Evolutionary conservation across 176 grass and related monocot species (phyloP), one percentile per base, ranked within the genome.

Genomic region (Phoenix roebelenii): DNA sequence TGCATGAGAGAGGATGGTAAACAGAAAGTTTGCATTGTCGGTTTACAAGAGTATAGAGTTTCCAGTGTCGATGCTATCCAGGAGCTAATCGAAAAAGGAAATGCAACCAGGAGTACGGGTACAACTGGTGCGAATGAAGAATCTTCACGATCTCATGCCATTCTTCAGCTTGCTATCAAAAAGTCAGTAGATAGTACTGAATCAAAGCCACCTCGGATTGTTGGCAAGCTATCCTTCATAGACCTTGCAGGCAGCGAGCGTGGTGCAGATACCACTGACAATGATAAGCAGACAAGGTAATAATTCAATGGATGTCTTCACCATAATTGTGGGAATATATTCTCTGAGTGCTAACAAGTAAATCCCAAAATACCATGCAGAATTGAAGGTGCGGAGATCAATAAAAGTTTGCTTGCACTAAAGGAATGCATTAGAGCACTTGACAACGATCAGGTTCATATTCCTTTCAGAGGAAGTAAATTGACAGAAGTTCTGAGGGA

Each of bases 151-250:
- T 98, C 94, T 64, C 94, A 98, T 83, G 94, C 94, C 29, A 98
- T 98, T 79, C 94, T 98, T 74, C 94, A 98, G 67, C 94, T 98
- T 89, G 94, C 82, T 56, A 98, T 98, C 71, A 98, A 98, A 73
- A 85, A 52, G 58, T 67, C 77, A 63, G 70, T 85, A 59, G 88
- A 98, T 71, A 84, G 76, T 20, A 98, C 65, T 60, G 79, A 85
- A 60, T 83, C 76, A 10, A 98, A 89, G 62, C 87, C 87, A 48
- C 72, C 71, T 56, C 77, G 82, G 73, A 73, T 81, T 23, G 78
- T 79, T 48, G 94, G 94, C 51, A 98, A 98, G 48, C 63, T 98
- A 56, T 93, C 87, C 5, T 98, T 98, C 62, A 93, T 98, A 80
- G 94, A 98, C 61, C 84, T 98, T 54, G 94, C 94, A 23, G 88